Conservation (phyloP, 2,329 filamentous ascomycete species). For the Colletotrichum sp. region DNA sequence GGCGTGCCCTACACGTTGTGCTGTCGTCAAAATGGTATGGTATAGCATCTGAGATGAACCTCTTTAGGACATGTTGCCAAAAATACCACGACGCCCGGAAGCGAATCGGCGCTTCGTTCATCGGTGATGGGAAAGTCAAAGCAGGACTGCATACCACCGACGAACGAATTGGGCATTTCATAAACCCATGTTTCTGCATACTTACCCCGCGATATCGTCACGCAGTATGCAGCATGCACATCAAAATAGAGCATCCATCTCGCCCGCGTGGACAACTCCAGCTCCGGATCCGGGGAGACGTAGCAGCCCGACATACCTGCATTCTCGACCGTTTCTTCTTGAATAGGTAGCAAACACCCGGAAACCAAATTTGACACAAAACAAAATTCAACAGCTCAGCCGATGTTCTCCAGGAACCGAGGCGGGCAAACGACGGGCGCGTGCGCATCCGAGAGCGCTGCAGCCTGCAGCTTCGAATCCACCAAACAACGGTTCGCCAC, state of each 20-base stretch:
- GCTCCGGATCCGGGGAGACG: neutral
- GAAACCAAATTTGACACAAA: neutral
- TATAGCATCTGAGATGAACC: neutral
- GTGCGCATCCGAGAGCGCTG: neutral
- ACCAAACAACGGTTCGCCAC: neutral
- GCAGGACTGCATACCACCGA: neutral
- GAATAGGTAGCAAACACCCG: neutral
- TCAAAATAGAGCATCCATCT: neutral
- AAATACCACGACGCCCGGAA: neutral
- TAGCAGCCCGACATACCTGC: neutral
- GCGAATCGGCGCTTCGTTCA: neutral
- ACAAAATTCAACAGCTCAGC: neutral
- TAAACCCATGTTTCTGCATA: neutral
- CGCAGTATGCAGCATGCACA: neutral
- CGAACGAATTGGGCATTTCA: neutral
- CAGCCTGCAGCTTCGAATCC: neutral
- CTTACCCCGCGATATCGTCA: neutral
- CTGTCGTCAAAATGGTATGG: fast-evolving
- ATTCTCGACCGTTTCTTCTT: neutral
- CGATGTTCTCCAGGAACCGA: neutral
- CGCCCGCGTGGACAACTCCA: neutral
- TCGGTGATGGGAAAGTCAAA: neutral
- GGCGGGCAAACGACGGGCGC: neutral
- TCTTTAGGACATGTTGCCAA: neutral
- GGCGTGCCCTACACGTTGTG: neutral